Evolutionary conservation across 805 yeast species (phyloP), one percentile per base, ranked within the genome.

Genomic region (Candida chauliodis): DNA sequence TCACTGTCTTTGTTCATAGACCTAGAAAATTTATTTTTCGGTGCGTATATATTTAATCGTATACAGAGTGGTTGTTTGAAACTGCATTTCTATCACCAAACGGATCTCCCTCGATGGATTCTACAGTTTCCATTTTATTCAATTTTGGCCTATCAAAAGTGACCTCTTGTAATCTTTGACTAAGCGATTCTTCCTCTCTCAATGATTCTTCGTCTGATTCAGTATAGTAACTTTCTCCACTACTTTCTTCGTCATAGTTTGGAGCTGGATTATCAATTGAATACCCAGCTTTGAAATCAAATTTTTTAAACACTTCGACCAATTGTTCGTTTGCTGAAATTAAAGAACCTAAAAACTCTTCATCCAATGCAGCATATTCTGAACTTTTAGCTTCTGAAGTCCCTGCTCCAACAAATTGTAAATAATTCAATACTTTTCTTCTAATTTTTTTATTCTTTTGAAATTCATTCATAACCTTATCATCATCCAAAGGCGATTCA

Each of bases 291-390:
- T 58, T 52, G 34, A 73, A 71, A 42, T 90, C 95, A 56, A 78
- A 90, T 37, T 68, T 61, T 49, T 79, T 77, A 50, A 93, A 71
- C 0, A 89, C 82, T 3, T 66, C 66, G 5, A 93, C 95, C 44
- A 93, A 72, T 56, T 87, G 90, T 51, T 93, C 99, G 56, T 93
- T 93, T 31, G 96, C 95, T 49, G 78, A 82, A 41, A 93, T 78
- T 45, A 93, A 71, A 30, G 87, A 75, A n/a, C 97, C 98, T 45
- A 93, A 62, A 44, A 79, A 84, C 52, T 87, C 95, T 46, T 90
- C 97, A 42, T 79, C 80, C 53, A 67, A 50, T 1, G 56, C 58
- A 13, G 50, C 37, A 9, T 53, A 53, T 30, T 54, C 66, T 2
- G 43, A 36, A 6, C 51, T 41, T 45, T 68, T 67, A 20, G 44